Percentiles rank a stretch among this genome's conserved stretches.
Conservation (phyloP, 352 stramenopile genomes). For the Globisporangium yorkense region DNA sequence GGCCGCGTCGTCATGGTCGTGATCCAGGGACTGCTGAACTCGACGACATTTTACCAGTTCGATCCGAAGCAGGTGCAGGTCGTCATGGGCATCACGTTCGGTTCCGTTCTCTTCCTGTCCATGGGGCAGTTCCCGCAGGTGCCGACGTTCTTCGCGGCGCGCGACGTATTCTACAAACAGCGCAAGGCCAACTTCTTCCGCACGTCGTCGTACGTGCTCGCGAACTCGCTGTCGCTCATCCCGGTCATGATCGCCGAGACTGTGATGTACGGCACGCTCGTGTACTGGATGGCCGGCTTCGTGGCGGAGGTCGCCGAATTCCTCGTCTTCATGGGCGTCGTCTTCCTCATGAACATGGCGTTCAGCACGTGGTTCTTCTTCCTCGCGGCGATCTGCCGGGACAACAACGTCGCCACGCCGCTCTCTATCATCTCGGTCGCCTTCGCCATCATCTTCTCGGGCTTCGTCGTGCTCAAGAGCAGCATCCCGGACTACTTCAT, state of each 20-base stretch:
- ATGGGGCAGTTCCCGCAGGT: conserved; percentile 69
- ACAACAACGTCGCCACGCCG: conserved; percentile 28
- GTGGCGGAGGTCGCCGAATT: conserved; percentile 19
- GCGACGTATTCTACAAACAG: conserved; percentile 80
- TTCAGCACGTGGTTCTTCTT: conserved; percentile 53
- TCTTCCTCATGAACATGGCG: conserved; percentile 39
- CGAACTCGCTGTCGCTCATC: conserved; percentile 57
- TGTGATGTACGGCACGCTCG: conserved; percentile 67
- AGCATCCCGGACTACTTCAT: conserved; percentile 31
- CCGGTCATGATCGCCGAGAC: conserved; percentile 52
- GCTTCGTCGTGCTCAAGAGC: conserved; percentile 44
- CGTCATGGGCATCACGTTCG: conserved; percentile 71
- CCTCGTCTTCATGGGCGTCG: conserved; percentile 37
- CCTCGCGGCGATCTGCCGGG: conserved; percentile 23
- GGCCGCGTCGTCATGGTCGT: conserved; percentile 34
- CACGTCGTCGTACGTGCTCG: conserved; percentile 47
- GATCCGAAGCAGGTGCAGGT: conserved; percentile 29
- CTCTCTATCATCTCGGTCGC: conserved; percentile 30
- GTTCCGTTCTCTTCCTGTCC: conserved; percentile 65
- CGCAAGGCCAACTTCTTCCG: conserved; percentile 72
- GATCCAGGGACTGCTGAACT: conserved; percentile 33
- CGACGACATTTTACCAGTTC: conserved; percentile 37
- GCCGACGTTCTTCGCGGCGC: conserved; percentile 59
- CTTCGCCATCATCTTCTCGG: conserved; percentile 39
- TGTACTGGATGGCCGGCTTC: conserved; percentile 83